Conservation (phyloP, 306 rosid species). For the Rubus idaeus region DNA sequence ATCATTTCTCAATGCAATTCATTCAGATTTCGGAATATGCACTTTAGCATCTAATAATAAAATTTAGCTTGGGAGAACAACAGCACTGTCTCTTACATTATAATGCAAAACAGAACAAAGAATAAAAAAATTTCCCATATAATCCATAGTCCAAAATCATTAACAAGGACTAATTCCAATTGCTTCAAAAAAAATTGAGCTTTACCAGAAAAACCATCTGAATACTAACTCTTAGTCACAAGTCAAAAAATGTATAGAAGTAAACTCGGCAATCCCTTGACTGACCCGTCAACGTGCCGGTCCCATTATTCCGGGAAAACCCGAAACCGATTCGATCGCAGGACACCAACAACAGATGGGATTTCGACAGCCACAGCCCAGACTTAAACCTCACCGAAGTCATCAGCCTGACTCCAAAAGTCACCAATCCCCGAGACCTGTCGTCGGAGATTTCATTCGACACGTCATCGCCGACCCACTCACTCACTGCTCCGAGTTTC, state of each 20-base stretch:
- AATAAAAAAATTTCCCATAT: not conserved
- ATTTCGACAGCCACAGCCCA: conserved; percentile 9
- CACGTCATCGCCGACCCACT: not conserved
- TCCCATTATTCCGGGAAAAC: conserved; percentile 3
- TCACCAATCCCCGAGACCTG: conserved; percentile 16
- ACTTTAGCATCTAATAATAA: not conserved
- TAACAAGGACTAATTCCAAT: not conserved
- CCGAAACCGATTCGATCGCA: conserved; percentile 18
- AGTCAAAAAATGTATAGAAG: not conserved
- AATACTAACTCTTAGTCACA: not conserved
- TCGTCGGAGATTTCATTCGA: conserved; percentile 17
- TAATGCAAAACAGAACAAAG: not conserved
- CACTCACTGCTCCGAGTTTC: not conserved
- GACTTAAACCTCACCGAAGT: conserved; percentile 19
- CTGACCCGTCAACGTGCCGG: conserved; percentile 26
- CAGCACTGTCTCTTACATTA: too few relatives aligned
- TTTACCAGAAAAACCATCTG: not conserved
- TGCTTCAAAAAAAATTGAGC: not conserved
- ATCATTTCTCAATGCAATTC: not conserved
- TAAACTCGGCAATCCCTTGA: conserved; percentile 15
- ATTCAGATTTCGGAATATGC: not conserved
- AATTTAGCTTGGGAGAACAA: not conserved
- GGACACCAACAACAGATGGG: conserved; percentile 5
- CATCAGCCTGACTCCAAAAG: conserved; percentile 2
- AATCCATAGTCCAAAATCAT: not conserved